Conservation (phyloP, 2,329 filamentous ascomycete genomes). For the Aspergillus ochraceus region DNA sequence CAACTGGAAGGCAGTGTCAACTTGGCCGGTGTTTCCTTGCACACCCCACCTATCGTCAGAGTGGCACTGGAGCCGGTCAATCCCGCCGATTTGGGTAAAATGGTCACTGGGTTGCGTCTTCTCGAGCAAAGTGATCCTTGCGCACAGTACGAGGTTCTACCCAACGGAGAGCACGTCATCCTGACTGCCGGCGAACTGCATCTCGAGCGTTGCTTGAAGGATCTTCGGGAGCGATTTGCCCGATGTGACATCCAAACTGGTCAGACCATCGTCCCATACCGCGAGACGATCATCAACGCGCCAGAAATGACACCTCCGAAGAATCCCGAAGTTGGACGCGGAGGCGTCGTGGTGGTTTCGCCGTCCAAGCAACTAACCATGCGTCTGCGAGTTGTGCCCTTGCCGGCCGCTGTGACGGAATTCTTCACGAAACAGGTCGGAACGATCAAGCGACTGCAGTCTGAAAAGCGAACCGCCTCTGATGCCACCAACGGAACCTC, state of each 20-base stretch:
- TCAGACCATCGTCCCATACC: constrained; percentile 90
- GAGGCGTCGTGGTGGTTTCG: constrained; percentile 72
- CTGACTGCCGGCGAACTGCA: constrained; percentile 92
- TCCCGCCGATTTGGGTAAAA: constrained; percentile 87
- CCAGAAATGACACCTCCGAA: constrained; percentile 89
- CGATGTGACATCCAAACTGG: constrained; percentile 93
- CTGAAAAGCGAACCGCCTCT: constrained; percentile 61
- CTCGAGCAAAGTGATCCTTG: constrained; percentile 95
- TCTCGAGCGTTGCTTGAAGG: constrained; percentile 88
- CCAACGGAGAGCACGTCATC: constrained; percentile 92
- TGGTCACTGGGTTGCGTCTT: constrained; percentile 83
- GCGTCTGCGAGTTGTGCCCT: constrained; percentile 71
- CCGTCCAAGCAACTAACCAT: constrained; percentile 84
- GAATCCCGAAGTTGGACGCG: constrained; percentile 82
- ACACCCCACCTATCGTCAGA: constrained; percentile 86
- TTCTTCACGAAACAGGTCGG: constrained; percentile 79
- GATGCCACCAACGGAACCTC: constrained; percentile 41
- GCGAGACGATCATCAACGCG: constrained; percentile 83
- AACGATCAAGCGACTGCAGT: constrained; percentile 76
- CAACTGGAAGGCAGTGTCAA: constrained; percentile 84
- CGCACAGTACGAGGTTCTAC: constrained; percentile 89
- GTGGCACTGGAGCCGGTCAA: constrained; percentile 93
- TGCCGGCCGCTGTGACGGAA: constrained; percentile 76
- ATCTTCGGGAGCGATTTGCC: constrained; percentile 88
- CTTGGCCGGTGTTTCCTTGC: constrained; percentile 78